Conservation (phyloP, 495 filamentous ascomycete species). For the Xylaria castorea region DNA sequence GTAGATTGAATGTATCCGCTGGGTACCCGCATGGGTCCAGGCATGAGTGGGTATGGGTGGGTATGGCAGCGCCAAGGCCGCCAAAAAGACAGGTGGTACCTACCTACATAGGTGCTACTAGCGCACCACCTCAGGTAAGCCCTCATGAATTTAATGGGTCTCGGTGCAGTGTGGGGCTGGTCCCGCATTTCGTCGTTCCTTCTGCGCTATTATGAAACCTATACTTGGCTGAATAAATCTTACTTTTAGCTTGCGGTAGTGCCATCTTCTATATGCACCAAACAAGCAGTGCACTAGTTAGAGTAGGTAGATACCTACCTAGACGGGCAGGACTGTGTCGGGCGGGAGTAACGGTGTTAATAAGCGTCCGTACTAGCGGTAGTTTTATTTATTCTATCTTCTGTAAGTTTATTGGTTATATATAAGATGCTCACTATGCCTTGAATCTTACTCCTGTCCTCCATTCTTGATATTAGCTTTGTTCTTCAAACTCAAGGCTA, state of each 20-base stretch:
- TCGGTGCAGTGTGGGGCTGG: constrained; percentile 19
- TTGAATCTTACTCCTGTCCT: neutral
- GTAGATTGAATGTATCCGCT: constrained; percentile 35
- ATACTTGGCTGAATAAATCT: constrained; percentile 26
- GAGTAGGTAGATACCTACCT: constrained; percentile 5
- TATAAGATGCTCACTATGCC: neutral
- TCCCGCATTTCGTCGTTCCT: constrained; percentile 29
- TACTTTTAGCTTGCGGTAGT: constrained; percentile 2
- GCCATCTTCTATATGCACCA: constrained; percentile 14
- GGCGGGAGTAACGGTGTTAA: neutral
- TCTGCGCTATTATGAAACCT: constrained; percentile 29
- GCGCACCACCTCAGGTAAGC: constrained; percentile 19
- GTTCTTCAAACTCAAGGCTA: neutral
- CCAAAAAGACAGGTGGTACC: constrained; percentile 6
- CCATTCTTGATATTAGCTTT: neutral
- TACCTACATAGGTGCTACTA: constrained; percentile 21
- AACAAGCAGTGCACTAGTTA: neutral
- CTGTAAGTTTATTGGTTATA: neutral
- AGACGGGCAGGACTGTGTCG: neutral
- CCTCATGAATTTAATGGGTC: constrained; percentile 21
- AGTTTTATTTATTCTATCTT: neutral
- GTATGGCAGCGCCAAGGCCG: constrained; percentile 19
- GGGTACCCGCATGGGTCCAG: constrained; percentile 30
- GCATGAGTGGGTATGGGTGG: constrained; percentile 24
- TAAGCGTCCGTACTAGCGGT: neutral